Conservation (phyloP, 306 rosid species). For the Rosa multiflora region DNA sequence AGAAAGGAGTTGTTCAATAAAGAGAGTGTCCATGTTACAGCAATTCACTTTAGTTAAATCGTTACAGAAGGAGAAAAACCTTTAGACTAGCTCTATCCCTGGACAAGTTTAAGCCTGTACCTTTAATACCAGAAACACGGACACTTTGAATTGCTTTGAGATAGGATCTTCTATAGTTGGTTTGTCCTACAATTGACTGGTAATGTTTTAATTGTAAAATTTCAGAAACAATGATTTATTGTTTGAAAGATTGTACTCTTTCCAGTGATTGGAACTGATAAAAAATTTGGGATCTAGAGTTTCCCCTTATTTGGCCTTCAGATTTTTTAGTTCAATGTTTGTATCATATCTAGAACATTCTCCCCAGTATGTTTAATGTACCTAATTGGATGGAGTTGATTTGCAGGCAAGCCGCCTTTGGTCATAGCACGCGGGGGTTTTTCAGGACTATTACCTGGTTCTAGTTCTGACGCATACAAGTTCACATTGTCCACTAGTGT, state of each 20-base stretch:
- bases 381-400: background rate
- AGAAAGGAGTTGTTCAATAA: background rate
- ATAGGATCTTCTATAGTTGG: background rate
- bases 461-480: slow-evolving; percentile 41
- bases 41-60: background rate
- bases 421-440: slow-evolving; percentile 87
- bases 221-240: background rate
- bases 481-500: slow-evolving; percentile 28
- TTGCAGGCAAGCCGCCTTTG: slow-evolving; percentile 59
- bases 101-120: background rate
- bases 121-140: background rate
- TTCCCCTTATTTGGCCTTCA: background rate
- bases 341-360: background rate
- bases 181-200: background rate
- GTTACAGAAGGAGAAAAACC: too few relatives aligned
- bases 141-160: background rate
- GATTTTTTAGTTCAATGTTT: background rate
- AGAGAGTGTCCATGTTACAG: background rate
- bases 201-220: background rate
- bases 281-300: background rate
- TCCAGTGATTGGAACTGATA: background rate
- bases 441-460: slow-evolving; percentile 84
- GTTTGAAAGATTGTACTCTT: background rate
- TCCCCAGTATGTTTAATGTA: background rate
- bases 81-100: background rate